phyloP scores from a whole-genome alignment of 495 filamentous ascomycete genomes.

The Penicillium steckii region DNA sequence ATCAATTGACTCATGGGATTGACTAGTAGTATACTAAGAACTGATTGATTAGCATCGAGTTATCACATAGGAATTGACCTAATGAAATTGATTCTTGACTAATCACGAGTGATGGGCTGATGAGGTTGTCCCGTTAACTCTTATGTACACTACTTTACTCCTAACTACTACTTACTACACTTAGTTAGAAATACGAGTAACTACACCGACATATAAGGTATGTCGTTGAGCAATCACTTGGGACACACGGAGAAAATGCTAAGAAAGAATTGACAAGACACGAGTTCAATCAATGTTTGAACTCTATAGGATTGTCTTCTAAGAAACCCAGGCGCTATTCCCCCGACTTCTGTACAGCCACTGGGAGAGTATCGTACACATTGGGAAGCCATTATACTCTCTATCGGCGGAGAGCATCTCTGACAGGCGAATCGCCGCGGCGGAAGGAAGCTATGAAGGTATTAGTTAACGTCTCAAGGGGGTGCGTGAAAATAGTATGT shows the following conservation, averaged over 20 bases:
- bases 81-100: too few species aligned
- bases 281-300: neutral
- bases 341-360: slow-evolving; percentile 34
- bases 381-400: slow-evolving; percentile 20
- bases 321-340: slow-evolving; percentile 8
- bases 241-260: slow-evolving; percentile 3
- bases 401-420: slow-evolving; percentile 46
- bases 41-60: too few species aligned
- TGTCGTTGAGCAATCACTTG: too few species aligned
- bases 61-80: too few species aligned
- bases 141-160: too few species aligned
- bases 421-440: slow-evolving; percentile 44
- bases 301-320: slow-evolving; percentile 14
- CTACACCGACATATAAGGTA: too few species aligned
- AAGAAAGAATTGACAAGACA: slow-evolving; percentile 1
- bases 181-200: too few species aligned
- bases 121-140: too few species aligned
- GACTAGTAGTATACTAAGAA: too few species aligned
- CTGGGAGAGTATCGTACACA: slow-evolving; percentile 42
- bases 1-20: too few species aligned
- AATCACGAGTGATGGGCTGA: too few species aligned
- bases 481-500: neutral
- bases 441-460: slow-evolving; percentile 43
- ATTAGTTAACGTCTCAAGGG: neutral
- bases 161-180: too few species aligned